phyloP scores from a whole-genome alignment of 2,329 filamentous ascomycete genomes.

The Exserohilum rostratum region DNA sequence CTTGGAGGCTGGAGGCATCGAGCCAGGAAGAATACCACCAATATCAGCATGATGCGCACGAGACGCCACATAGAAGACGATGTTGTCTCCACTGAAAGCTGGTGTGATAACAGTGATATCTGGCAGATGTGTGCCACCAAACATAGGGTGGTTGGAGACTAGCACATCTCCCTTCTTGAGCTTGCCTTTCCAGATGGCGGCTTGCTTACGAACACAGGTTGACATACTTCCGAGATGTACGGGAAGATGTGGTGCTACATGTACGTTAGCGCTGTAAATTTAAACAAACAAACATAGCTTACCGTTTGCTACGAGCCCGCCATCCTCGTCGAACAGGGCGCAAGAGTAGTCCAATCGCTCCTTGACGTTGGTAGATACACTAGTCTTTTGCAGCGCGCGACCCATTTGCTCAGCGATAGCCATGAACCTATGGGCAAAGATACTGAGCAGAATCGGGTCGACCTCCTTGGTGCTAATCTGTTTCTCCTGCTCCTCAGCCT shows the following conservation, averaged over 20 bases:
- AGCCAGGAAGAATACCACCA: constrained; percentile 80
- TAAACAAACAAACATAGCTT: constrained; percentile 5
- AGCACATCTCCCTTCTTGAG: constrained; percentile 80
- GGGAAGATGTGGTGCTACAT: constrained; percentile 72
- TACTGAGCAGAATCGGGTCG: constrained; percentile 77
- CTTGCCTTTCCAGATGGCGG: constrained; percentile 79
- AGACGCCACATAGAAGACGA: constrained; percentile 82
- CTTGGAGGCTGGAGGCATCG: constrained; percentile 78
- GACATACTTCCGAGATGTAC: constrained; percentile 85
- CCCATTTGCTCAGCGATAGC: constrained; percentile 87
- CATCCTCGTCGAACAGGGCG: constrained; percentile 77
- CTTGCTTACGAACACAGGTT: constrained; percentile 80
- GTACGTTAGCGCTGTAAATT: constrained; percentile 10
- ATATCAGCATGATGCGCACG: constrained; percentile 85
- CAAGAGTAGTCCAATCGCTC: constrained; percentile 85
- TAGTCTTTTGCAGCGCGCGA: constrained; percentile 77
- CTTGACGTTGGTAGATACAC: constrained; percentile 80
- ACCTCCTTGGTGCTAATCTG: constrained; percentile 62
- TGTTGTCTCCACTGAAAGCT: constrained; percentile 75
- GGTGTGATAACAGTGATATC: constrained; percentile 84
- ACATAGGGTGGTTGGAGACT: constrained; percentile 84
- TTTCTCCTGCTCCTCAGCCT: constrained; percentile 57
- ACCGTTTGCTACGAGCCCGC: constrained; percentile 77
- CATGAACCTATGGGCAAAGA: constrained; percentile 85
- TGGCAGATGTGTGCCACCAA: constrained; percentile 81